Conservation (phyloP, 345 rosid genomes). For the Clarkia xantiana region DNA sequence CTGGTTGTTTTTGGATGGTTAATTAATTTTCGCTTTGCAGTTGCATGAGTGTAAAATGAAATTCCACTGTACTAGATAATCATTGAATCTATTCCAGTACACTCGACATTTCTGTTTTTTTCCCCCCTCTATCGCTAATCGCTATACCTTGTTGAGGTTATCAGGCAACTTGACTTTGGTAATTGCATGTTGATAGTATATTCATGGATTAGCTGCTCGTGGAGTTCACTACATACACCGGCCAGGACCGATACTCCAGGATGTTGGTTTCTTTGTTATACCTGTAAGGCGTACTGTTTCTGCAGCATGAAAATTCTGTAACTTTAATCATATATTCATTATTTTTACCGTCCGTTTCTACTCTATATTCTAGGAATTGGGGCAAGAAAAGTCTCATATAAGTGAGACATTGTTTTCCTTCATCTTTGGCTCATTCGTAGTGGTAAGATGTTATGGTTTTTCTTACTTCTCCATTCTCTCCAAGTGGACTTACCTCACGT, state of each 20-base stretch:
- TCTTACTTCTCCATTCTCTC: background rate
- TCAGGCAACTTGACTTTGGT: too few species aligned
- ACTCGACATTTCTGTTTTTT: too few species aligned
- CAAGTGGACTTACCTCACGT: background rate
- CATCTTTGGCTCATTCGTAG: conserved; percentile 44
- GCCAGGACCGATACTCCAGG: conserved; percentile 60
- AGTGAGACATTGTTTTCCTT: conserved; percentile 51
- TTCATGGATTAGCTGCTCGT: conserved; percentile 82
- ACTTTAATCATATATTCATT: background rate
- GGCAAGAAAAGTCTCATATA: conserved; percentile 43
- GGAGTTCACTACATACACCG: conserved; percentile 73
- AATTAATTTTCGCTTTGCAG: too few species aligned
- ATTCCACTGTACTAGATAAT: too few species aligned
- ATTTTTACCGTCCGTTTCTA: conserved; percentile 2
- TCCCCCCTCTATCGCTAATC: too few species aligned
- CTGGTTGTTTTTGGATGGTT: too few species aligned
- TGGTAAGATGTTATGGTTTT: conserved; percentile 23
- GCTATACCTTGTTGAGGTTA: too few species aligned
- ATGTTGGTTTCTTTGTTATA: conserved; percentile 52
- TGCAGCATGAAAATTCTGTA: conserved; percentile 1
- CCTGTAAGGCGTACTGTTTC: conserved; percentile 28
- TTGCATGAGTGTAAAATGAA: too few species aligned
- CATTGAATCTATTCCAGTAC: too few species aligned
- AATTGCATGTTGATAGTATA: conserved; percentile 25
- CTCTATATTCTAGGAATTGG: conserved; percentile 41